phyloP scores from a whole-genome alignment of 2,329 filamentous ascomycete genomes.

The Exserohilum rostratum region DNA sequence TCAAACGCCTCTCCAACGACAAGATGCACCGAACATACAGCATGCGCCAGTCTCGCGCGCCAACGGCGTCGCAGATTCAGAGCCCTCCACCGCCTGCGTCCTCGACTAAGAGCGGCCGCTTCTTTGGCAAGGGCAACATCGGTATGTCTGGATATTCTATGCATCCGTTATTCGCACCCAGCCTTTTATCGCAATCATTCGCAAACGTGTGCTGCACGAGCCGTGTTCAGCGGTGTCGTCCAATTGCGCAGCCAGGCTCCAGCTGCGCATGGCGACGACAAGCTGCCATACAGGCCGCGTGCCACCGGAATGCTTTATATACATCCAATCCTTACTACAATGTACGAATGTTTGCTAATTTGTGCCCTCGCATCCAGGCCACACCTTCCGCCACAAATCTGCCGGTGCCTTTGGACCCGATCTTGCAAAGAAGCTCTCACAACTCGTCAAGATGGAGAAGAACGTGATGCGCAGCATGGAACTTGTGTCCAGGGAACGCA shows the following conservation, averaged over 20 bases:
- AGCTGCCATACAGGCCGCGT: neutral
- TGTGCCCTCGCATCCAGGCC: constrained; percentile 55
- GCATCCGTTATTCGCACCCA: neutral
- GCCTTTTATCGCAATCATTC: neutral
- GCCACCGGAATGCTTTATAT: neutral
- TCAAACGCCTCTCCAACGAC: constrained; percentile 8
- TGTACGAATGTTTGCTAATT: constrained; percentile 11
- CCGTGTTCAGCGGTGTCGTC: neutral
- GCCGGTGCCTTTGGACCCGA: constrained; percentile 83
- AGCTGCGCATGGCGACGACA: neutral
- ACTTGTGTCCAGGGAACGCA: constrained; percentile 90
- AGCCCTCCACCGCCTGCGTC: constrained; percentile 92
- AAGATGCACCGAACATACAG: constrained; percentile 93
- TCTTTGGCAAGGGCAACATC: constrained; percentile 85
- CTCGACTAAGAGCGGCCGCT: constrained; percentile 84
- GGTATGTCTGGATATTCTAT: constrained; percentile 62
- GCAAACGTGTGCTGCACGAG: neutral
- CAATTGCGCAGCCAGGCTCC: neutral
- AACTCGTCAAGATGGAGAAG: constrained; percentile 99
- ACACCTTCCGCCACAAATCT: constrained; percentile 74
- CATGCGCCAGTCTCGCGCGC: constrained; percentile 88
- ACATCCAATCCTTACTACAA: neutral
- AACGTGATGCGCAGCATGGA: constrained; percentile 99
- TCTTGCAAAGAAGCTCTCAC: constrained; percentile 94
- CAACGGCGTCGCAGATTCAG: constrained; percentile 88